Conservation (phyloP, 176 grass and related monocot species). For the Alloteropsis semialata region DNA sequence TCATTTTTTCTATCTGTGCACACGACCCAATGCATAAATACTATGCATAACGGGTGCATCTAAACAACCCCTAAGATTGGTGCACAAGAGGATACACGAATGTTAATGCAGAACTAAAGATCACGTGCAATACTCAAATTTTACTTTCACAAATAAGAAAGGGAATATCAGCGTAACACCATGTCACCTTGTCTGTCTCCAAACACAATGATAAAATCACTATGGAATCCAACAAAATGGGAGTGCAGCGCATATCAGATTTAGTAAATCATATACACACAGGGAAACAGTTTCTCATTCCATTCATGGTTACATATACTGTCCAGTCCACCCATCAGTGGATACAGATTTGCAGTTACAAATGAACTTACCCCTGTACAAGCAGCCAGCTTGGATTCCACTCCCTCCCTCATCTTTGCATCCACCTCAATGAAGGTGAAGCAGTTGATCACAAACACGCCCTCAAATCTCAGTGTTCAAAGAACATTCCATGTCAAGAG, state of each 20-base stretch:
- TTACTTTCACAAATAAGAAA: too few relatives aligned
- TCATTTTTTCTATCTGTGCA: too few relatives aligned
- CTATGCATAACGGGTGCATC: too few relatives aligned
- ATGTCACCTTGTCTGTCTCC: not conserved
- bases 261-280: not conserved
- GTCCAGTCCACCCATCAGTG: not conserved
- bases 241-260: not conserved
- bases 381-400: not conserved
- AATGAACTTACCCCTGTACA: not conserved
- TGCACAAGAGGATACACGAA: too few relatives aligned
- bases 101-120: too few relatives aligned
- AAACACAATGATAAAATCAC: not conserved
- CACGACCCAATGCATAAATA: too few relatives aligned
- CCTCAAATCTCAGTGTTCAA: not conserved
- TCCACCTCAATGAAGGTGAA: conserved; percentile 15
- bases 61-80: too few relatives aligned
- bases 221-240: not conserved
- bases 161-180: not conserved
- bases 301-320: not conserved
- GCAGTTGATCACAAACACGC: not conserved
- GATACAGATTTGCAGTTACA: not conserved
- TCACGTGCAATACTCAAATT: too few relatives aligned
- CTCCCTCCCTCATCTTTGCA: not conserved
- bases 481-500: not conserved
- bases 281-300: not conserved